Base-by-base conservation (phyloP, 2,329 filamentous ascomycete species). In the Stemphylium lycopersici region DNA sequence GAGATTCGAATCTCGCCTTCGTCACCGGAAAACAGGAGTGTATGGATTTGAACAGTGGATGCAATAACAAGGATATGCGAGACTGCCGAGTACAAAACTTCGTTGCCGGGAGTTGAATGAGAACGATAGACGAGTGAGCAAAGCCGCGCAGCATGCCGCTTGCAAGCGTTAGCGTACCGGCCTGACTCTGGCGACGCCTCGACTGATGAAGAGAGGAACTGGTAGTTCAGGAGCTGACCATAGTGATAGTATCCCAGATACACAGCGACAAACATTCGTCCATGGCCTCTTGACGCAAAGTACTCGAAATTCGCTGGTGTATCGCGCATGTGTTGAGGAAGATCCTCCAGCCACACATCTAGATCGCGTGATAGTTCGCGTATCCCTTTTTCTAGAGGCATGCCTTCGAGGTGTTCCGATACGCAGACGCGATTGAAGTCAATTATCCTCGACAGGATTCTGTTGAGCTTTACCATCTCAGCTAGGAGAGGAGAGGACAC, bases 201-300 rank as follows among this genome's bases (percentile, higher is more conserved):
- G 4, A 51, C 32, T 3, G 56, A 46, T n/a, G 52, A 45, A 3
- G 62, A 64, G 22, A 66, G 51, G 32, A 65, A 67, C 24, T 67
- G 64, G 50, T 67, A 67, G 47, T 65, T 59, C 26, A 67, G 48
- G 22, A 67, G 58, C 34, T 65, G 61, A 12, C 62, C 64, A 42
- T 61, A 67, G 34, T 67, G 64, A 24, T 67, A 67, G 33, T 65
- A 67, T 3, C 64, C 64, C 11, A 67, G 57, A 50, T 67, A 67
- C 4, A 67, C 48, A 15, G 64, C 64, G 10, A 56, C 55, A 20
- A 67, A 67, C 61, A 67, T 64, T 7, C 64, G 58, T 2, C 64
- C 64, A 15, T 65, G 56, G 3, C 64, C 62, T 26, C 54, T 58
- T 16, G 59, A 62, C 20, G 64, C 59, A 36, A 65, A 67, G 40